Base-by-base conservation (phyloP, 805 yeast genomes). In the Starmerella vaccinii region DNA sequence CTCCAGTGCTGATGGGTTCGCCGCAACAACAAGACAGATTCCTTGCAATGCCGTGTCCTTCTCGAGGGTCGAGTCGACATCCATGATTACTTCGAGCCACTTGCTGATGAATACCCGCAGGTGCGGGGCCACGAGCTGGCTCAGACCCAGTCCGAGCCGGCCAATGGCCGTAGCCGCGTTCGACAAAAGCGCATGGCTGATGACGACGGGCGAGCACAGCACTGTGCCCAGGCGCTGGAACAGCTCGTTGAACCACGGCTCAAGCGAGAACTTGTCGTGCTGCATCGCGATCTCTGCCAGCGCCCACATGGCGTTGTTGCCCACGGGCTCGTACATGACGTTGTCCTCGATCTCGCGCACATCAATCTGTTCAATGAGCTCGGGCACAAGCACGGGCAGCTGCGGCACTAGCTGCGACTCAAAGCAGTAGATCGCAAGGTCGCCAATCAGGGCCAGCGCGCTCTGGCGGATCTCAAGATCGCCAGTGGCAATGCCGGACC, bases 221-320 rank as follows among this genome's bases (percentile, higher is more conserved):
- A 82, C 72, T 7, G 81, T 79, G 15, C 82, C 76, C 50, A 85
- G 65, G 21, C 80, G 65, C 39, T 70, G 72, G 54, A 80, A 70
- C 55, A 83, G 65, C 53, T 78, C 78, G 34, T 65, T 67, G 41
- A 81, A 64, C 60, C 75, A 82, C 15, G 78, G 80, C 39, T 68
- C 68, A 54, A 81, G 58, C 22, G 57, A 51, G 37, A 60, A 58
- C 50, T 53, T 48, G 10, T 56, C 64, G 15, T 77, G 61, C 50
- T 84, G 76, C 61, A 88, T 71, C 3, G 86, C 74, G 27, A 92
- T 78, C 64, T 92, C 95, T 40, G 98, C 97, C 13, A 84, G 68
- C 1, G 95, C 78, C 98, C 98, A 92, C 46, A 86, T 80, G 1
- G 97, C 92, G 65, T 92, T 92, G 66, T 84, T 85, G 59, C 81